A percentile compares a stretch with the other conserved stretches of the same genome.
phyloP scores from a whole-genome alignment of 352 stramenopile genomes.

The Phytophthora pistaciae region DNA sequence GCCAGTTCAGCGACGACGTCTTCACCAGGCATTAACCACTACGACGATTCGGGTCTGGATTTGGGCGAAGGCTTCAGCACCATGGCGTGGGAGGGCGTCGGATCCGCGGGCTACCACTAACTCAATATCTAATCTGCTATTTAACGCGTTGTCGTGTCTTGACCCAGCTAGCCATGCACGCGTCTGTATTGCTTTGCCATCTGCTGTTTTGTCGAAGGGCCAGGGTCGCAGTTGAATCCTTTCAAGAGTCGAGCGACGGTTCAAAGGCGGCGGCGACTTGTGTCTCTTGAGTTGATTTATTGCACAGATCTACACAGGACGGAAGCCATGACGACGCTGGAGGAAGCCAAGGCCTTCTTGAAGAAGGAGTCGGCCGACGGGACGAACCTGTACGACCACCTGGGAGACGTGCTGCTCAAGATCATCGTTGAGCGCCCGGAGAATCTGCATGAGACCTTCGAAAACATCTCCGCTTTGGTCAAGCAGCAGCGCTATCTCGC shows the following conservation, averaged over 20 bases:
- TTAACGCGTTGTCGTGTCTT: slow-evolving; percentile 15
- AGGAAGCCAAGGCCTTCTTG: slow-evolving; percentile 91
- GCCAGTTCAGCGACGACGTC: slow-evolving; percentile 39
- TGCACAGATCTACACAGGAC: slow-evolving; percentile 11
- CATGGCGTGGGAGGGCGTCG: slow-evolving; percentile 80
- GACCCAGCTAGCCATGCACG: neutral
- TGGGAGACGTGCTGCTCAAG: slow-evolving; percentile 89
- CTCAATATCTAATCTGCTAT: slow-evolving; percentile 30
- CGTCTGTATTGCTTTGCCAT: neutral
- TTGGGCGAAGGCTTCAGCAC: slow-evolving; percentile 66
- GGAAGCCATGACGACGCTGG: slow-evolving; percentile 71
- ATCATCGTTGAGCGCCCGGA: slow-evolving; percentile 87
- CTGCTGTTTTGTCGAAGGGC: slow-evolving; percentile 5
- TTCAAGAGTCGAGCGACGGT: slow-evolving; percentile 32
- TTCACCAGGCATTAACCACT: slow-evolving; percentile 59
- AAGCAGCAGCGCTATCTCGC: slow-evolving; percentile 81
- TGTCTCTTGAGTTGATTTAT: slow-evolving; percentile 8
- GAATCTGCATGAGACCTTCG: slow-evolving; percentile 88
- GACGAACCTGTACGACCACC: slow-evolving; percentile 88
- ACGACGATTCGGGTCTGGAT: slow-evolving; percentile 57
- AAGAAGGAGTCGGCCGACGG: slow-evolving; percentile 80
- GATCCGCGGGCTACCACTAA: slow-evolving; percentile 72
- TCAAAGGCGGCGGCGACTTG: slow-evolving; percentile 14
- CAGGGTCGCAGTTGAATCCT: slow-evolving; percentile 25
- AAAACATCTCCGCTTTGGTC: slow-evolving; percentile 86